phyloP scores from a whole-genome alignment of 2,329 filamentous ascomycete genomes.

The Diaporthe amygdali region DNA sequence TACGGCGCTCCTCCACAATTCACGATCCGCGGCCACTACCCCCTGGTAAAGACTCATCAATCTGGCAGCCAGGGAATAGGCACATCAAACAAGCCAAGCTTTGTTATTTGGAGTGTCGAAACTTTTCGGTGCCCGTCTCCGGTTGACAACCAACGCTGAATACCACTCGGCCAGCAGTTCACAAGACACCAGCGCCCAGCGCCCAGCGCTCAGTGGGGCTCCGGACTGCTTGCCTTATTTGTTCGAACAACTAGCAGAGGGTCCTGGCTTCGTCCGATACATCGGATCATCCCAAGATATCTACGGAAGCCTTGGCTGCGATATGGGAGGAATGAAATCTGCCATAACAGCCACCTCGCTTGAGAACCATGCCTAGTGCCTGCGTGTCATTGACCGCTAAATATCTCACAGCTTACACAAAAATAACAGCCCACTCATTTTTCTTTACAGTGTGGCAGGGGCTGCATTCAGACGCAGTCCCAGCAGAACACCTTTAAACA shows the following conservation, averaged over 20 bases:
- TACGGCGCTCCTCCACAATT: neutral
- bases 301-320: neutral
- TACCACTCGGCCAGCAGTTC: neutral
- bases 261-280: neutral
- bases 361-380: neutral
- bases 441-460: neutral
- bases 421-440: neutral
- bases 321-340: neutral
- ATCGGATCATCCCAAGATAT: constrained; percentile 9
- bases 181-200: neutral
- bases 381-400: neutral
- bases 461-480: neutral
- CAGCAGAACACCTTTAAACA: constrained; percentile 1
- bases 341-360: neutral
- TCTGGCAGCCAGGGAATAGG: neutral
- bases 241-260: neutral
- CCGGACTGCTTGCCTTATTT: constrained; percentile 3
- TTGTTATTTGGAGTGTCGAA: neutral
- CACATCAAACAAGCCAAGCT: constrained; percentile 11
- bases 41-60: neutral
- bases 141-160: neutral
- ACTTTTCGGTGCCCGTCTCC: neutral
- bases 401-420: neutral
- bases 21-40: neutral
- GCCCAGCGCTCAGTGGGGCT: neutral